Base-by-base conservation (phyloP, 1,284 basidiomycete species). In the Pyrrhoderma noxium region DNA sequence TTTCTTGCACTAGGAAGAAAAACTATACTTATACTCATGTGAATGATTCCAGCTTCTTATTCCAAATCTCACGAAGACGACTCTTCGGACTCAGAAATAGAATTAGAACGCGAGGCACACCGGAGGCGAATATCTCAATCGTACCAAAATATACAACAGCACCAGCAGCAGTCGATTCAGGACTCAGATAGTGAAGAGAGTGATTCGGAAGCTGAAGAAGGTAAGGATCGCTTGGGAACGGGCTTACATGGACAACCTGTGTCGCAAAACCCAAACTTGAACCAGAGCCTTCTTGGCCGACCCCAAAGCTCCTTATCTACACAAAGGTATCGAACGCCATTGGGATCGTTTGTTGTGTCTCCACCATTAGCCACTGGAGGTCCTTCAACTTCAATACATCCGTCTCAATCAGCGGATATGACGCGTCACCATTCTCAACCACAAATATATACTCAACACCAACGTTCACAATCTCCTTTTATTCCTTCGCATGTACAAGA, bases 221-320 rank as follows among this genome's bases (percentile, higher is more conserved):
- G 71, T 11, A 67, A 70, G 35, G 74, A 60, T 21, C 50, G 73
- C 46, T 69, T 77, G 9, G 50, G 52, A 9, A 11, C 41, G 13
- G 53, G 49, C 11, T 36, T 55, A 8, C 53, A 35, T 31, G 45
- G 49, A 9, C 49, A 37, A n/a, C 22, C 16, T 21, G 45, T 55
- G 3, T 36, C 23, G 18, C 64, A 54, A 55, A 62, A 54, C 57
- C 64, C 55, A 53, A 66, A 45, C 66, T 64, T 41, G 63, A 68
- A 9, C 63, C 64, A 19, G 54, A 63, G 50, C 64, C 69, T 45
- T 70, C 62, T 71, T 41, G 73, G 70, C 45, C 77, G 86, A 9
- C 82, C 87, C 2, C 75, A 75, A 37, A 89, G 87, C 14, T 84
- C 86, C 9, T 62, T 80, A 43, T 89, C 88, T 3, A 82, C 83